phyloP scores from a whole-genome alignment of 2,329 filamentous ascomycete genomes.

The Pseudonectria buxi region DNA sequence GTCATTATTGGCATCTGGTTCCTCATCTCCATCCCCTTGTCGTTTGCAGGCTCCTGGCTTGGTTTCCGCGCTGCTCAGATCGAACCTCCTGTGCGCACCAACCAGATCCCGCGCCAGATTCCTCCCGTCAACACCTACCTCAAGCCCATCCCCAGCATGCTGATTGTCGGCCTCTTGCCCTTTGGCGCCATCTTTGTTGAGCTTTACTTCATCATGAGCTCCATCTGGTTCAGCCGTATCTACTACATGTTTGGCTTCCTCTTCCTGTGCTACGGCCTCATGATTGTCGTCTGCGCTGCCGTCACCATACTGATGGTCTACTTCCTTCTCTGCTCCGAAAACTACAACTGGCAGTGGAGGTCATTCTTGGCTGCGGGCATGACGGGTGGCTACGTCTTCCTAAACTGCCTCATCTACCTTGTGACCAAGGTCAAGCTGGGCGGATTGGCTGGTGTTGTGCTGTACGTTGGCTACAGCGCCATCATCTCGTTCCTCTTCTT shows the following conservation, averaged over 20 bases:
- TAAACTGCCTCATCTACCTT: conserved; percentile 88
- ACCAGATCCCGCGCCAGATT: conserved; percentile 97
- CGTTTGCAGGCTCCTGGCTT: conserved; percentile 83
- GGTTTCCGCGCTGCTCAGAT: conserved; percentile 72
- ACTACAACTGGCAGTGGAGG: conserved; percentile 99
- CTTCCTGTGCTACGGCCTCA: conserved; percentile 93
- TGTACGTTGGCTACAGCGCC: conserved; percentile 90
- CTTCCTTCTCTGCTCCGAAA: conserved; percentile 90
- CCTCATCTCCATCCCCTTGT: conserved; percentile 87
- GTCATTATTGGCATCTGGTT: conserved; percentile 95
- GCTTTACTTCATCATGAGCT: conserved; percentile 98
- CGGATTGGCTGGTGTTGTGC: conserved; percentile 75
- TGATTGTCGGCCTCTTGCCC: conserved; percentile 84
- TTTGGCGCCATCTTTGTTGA: conserved; percentile 98
- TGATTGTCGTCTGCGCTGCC: conserved; percentile 90
- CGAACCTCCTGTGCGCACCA: conserved; percentile 80
- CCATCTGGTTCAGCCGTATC: conserved; percentile 96
- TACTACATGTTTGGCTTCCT: conserved; percentile 99
- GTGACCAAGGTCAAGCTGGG: conserved; percentile 79
- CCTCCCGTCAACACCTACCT: conserved; percentile 79
- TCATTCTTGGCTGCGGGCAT: conserved; percentile 88
- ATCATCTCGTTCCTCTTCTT: conserved; percentile 89
- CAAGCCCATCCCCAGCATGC: conserved; percentile 78
- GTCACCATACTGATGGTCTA: conserved; percentile 94
- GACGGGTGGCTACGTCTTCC: conserved; percentile 84